Evolutionary conservation across 1,284 basidiomycete species (phyloP).

Genomic region (Sphaerobolus stellatus): DNA sequence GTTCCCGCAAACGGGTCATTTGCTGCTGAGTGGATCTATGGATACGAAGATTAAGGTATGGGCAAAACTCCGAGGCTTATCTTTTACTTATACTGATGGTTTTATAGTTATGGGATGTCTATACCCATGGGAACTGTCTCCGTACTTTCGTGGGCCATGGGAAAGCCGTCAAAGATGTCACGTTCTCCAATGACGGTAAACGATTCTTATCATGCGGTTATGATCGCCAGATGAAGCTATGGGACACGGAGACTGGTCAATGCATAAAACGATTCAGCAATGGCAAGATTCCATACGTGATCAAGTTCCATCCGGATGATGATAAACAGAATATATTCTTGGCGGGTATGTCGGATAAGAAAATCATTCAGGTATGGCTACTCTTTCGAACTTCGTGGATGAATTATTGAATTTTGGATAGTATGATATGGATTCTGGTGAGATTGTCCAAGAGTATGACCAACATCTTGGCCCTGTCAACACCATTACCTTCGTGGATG

Average conservation of each 20-base stretch:
- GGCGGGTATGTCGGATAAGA: slow-evolving; percentile 99
- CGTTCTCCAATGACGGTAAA: slow-evolving; percentile 90
- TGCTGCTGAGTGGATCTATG: slow-evolving; percentile 93
- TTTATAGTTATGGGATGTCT: slow-evolving; percentile 92
- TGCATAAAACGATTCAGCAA: slow-evolving; percentile 95
- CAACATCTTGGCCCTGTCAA: slow-evolving; percentile 96
- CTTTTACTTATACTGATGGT: slow-evolving; percentile 9
- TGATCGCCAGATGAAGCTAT: slow-evolving; percentile 96
- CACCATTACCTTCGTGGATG: slow-evolving; percentile 14
- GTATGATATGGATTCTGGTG: slow-evolving; percentile 92
- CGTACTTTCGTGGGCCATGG: slow-evolving; percentile 97
- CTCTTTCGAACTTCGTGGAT: background rate
- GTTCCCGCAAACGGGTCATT: slow-evolving; percentile 91
- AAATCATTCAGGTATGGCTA: slow-evolving; percentile 85
- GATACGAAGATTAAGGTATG: slow-evolving; percentile 97
- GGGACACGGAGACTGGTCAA: slow-evolving; percentile 98
- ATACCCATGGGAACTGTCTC: slow-evolving; percentile 94
- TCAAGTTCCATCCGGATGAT: slow-evolving; percentile 93
- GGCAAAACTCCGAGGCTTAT: slow-evolving; percentile 7
- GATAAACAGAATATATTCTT: slow-evolving; percentile 97
- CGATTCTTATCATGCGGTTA: slow-evolving; percentile 92
- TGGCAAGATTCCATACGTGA: slow-evolving; percentile 93
- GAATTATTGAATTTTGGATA: slow-evolving; percentile 33
- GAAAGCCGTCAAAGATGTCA: slow-evolving; percentile 94
- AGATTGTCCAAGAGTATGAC: slow-evolving; percentile 98